Percentiles rank a stretch among this genome's conserved stretches.
These are phyloP conservation scores for Rhododendron griersonianum DNA, from an alignment of 148 eudicot species.

Conservation along the genomic window DNA sequence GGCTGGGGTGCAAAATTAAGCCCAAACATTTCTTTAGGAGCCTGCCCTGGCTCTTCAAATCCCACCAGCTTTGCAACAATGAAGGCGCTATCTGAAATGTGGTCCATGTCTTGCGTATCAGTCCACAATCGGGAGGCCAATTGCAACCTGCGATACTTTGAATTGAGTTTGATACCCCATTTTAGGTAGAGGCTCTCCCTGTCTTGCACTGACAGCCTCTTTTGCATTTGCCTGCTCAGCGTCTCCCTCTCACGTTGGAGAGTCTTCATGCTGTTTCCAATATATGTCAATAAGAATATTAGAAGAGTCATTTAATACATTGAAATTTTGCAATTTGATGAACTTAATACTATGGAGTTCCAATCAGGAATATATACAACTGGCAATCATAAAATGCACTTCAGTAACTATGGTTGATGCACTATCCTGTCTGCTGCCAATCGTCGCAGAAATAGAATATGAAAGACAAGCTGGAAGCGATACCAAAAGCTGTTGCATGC, in stretches of 20 bases:
- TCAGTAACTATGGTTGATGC: neutral
- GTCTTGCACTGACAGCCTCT: constrained; percentile 56
- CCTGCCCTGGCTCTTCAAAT: constrained; percentile 42
- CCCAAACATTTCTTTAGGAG: constrained; percentile 77
- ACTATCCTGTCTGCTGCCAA: neutral
- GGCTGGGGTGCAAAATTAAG: constrained; percentile 57
- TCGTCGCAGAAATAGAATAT: neutral
- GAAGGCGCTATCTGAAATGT: constrained; percentile 64
- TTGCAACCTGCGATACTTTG: constrained; percentile 66
- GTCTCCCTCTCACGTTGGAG: constrained; percentile 68
- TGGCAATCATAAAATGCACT: neutral
- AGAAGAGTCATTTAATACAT: neutral
- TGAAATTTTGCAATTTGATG: neutral
- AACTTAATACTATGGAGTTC: neutral
- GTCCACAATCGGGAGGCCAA: constrained; percentile 64
- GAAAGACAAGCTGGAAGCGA: neutral
- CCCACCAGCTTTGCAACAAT: constrained; percentile 67
- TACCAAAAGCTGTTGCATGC: neutral
- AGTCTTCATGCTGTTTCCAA: constrained; percentile 50
- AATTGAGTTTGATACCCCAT: constrained; percentile 73
- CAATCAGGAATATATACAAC: neutral
- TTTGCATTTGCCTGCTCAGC: constrained; percentile 70
- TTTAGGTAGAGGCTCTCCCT: constrained; percentile 50
- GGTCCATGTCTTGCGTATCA: constrained; percentile 48
- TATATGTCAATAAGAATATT: neutral